Evolutionary conservation across 2,329 filamentous ascomycete genomes (phyloP), one percentile per base, ranked within the genome.

Genomic region (Periglandula ipomoeae): DNA sequence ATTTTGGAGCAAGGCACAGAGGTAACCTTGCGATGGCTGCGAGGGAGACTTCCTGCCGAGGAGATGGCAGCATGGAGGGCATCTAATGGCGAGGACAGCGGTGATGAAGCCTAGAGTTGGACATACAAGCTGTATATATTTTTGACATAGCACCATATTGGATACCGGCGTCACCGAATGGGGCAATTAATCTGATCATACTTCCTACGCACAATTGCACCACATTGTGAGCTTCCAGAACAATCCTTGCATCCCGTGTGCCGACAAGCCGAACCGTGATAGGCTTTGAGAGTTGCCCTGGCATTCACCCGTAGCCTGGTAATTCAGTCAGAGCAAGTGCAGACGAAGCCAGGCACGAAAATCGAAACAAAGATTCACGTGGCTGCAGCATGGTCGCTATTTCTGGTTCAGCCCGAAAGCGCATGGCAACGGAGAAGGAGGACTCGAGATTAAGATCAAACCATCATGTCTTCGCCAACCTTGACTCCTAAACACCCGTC

Each of bases 1-100:
- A 78, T 95, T 6, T 69, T 97, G 43, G 86, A 91, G 52, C 86
- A 89, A 53, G 91, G 91, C 1, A 96, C 90, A 0, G 89, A 95
- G 58, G 85, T 87, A 2, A 84, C 89, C 0, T 69, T 96, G 55
- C 75, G 82, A 44, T 95, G 89, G 85, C 66, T 96, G 45, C 78
- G 87, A 52, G 85, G 88, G 24, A 78, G 85, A 48, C 84, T 95
- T 32, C 82, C 87, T 0, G 71, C 75, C 1, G 75, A 72, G 0
- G 78, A 81, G 58, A 78, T 75, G 75, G 72, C 65, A 0, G 68
- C 70, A n/a, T 81, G 78, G 78, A 73, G 67, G 50, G 72, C 67
- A 8, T 69, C 69, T 24, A 67, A 70, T 8, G 70, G 64, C 2
- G 67, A 70, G 1, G 67, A 69, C 39, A 49, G 56, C 8, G 59